Evolutionary conservation across 371 early-diverging fungal genomes (phyloP).

Genomic region (Mucor piriformis): DNA sequence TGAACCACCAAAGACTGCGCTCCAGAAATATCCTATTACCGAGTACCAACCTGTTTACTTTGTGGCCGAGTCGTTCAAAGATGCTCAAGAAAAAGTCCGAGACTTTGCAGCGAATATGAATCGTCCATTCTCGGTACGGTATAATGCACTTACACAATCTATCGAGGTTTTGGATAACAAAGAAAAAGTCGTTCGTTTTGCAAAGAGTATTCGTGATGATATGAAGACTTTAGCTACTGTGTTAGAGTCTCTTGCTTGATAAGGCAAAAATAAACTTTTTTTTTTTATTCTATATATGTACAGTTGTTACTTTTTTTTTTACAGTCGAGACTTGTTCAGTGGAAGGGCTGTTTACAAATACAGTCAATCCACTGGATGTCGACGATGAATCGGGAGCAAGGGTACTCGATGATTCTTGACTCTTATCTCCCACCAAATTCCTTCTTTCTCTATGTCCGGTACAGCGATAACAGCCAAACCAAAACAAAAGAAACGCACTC

Average conservation of each 20-base stretch:
- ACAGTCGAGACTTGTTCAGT: not conserved
- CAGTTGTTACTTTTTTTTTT: not conserved
- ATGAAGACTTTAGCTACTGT: constrained; percentile 74
- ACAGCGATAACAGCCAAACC: constrained; percentile 38
- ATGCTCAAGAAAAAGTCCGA: constrained; percentile 89
- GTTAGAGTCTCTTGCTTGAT: constrained; percentile 55
- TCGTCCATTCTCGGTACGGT: constrained; percentile 89
- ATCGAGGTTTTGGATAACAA: constrained; percentile 89
- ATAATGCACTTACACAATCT: constrained; percentile 89
- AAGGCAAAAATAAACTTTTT: constrained; percentile 1
- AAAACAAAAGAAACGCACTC: constrained; percentile 54
- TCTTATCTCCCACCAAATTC: not conserved
- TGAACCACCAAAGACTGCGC: constrained; percentile 82
- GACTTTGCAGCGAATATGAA: constrained; percentile 80
- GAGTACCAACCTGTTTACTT: constrained; percentile 95
- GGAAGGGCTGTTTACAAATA: not conserved
- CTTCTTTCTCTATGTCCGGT: constrained; percentile 15
- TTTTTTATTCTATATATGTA: not conserved
- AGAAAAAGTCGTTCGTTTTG: constrained; percentile 78
- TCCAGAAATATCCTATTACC: constrained; percentile 90
- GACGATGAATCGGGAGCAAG: not conserved
- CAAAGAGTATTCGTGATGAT: constrained; percentile 74
- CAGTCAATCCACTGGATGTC: not conserved
- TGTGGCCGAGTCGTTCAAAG: constrained; percentile 93
- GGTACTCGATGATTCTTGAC: too few species aligned